Base-by-base conservation (phyloP, 225 moss, liverwort and hornwort genomes). In the Bryum argenteum region DNA sequence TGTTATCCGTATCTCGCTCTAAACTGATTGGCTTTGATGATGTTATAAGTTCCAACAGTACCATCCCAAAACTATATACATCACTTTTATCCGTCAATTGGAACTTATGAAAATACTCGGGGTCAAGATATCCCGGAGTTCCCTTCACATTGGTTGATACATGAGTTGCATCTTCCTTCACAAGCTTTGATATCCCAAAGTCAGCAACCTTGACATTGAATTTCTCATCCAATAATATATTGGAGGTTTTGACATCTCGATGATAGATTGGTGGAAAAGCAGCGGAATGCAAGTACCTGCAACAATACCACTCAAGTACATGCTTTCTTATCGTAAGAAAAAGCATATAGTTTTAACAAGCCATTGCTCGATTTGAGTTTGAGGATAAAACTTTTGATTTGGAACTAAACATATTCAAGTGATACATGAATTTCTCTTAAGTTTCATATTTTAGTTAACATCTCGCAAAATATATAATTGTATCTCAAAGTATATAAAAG, bases 11-110 rank as follows among this genome's bases (percentile, higher is more conserved):
- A 33, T 20, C 8, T 10, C 54, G 54, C 0, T 43, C 1, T 3
- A 61, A 18, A 3, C 65, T 57, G 0, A 40, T 2, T 13, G 26
- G 40, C 57, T 70, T 70, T 39, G 14, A 45, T 1, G 50, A 63
- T 15, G 82, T 87, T 6, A 89, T 9, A 9, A 89, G 61, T 74
- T 89, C 84, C 64, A 93, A 54, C 56, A 89, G 44, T 11, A 93
- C 85, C 55, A 93, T 79, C 3, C 87, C 87, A 45, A 91, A 93
- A 71, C 93, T 80, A 61, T 85, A 91, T 0, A 88, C 85, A 70
- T 91, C 75, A 17, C 81, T 86, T 56, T 88, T 91, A 8, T 84
- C 79, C 0, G 72, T 87, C 43, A 91, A 62, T 43, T 81, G 72
- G 12, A 82, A 83, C 60, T 28, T 80, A 2, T 75, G 24, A 8